Evolutionary conservation across 495 filamentous ascomycete genomes (phyloP).

Genomic region (Extremus antarcticus): DNA sequence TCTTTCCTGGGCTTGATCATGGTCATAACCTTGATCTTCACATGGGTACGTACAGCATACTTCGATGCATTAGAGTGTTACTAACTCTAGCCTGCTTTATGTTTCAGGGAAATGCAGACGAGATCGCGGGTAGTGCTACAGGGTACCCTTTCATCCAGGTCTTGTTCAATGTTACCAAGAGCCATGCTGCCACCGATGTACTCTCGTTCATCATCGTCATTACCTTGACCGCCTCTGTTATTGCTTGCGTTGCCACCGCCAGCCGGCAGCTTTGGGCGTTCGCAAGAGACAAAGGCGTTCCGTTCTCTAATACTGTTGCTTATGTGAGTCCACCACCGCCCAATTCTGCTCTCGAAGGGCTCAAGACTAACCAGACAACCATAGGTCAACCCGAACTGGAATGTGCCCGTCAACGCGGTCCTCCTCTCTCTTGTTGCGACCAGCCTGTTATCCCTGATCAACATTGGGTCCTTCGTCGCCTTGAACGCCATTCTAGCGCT

Average conservation of each 20-base stretch:
- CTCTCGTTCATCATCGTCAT: constrained; percentile 26
- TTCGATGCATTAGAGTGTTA: constrained; percentile 32
- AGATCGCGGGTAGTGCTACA: background rate
- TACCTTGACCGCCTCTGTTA: background rate
- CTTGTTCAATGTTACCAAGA: constrained; percentile 41
- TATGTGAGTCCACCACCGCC: too few relatives aligned
- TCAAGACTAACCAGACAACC: background rate
- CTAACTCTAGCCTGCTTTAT: constrained; percentile 11
- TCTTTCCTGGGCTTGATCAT: constrained; percentile 9
- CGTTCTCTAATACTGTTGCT: background rate
- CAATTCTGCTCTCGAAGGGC: too few relatives aligned
- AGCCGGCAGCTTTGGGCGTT: constrained; percentile 22
- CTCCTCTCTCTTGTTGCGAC: background rate
- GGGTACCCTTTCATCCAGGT: constrained; percentile 44
- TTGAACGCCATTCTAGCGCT: constrained; percentile 8
- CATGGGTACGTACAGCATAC: too few relatives aligned
- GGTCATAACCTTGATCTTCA: constrained; percentile 12
- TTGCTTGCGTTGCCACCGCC: constrained; percentile 17
- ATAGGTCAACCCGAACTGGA: background rate
- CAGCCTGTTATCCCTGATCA: constrained; percentile 6
- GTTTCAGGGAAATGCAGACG: too few relatives aligned
- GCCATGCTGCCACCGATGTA: constrained; percentile 40
- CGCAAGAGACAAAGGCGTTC: constrained; percentile 15
- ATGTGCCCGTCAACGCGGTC: background rate
- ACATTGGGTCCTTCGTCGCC: constrained; percentile 5